phyloP scores from a whole-genome alignment of 2,329 filamentous ascomycete genomes.

The Claviceps humidiphila region DNA sequence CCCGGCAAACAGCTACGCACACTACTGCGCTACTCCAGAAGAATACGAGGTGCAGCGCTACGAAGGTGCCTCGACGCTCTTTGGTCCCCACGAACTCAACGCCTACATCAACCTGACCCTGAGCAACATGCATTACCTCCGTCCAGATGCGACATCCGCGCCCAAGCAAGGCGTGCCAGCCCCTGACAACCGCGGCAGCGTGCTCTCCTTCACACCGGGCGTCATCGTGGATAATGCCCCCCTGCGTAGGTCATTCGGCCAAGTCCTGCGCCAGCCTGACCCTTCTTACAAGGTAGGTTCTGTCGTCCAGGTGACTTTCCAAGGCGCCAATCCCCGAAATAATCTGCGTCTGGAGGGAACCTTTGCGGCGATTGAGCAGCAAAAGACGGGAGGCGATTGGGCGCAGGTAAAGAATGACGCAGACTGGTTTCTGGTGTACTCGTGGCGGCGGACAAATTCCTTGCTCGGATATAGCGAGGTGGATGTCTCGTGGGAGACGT shows the following conservation, averaged over 20 bases:
- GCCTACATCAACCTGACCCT: slow-evolving; percentile 81
- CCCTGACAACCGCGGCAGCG: slow-evolving; percentile 65
- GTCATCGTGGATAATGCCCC: slow-evolving; percentile 63
- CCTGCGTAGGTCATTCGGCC: slow-evolving; percentile 56
- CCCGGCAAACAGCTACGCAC: slow-evolving; percentile 81
- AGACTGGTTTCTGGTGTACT: slow-evolving; percentile 74
- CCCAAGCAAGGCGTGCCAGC: slow-evolving; percentile 46
- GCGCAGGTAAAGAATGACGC: slow-evolving; percentile 52
- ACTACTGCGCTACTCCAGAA: slow-evolving; percentile 67
- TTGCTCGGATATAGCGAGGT: slow-evolving; percentile 67
- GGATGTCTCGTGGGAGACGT: slow-evolving; percentile 60
- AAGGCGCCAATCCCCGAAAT: slow-evolving; percentile 83
- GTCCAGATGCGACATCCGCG: slow-evolving; percentile 22
- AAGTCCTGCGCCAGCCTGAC: slow-evolving; percentile 42
- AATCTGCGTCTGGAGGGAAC: slow-evolving; percentile 68
- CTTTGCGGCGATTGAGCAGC: slow-evolving; percentile 62
- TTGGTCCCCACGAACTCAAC: slow-evolving; percentile 66
- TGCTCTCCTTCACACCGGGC: slow-evolving; percentile 65
- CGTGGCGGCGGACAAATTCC: slow-evolving; percentile 61
- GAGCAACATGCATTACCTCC: slow-evolving; percentile 35
- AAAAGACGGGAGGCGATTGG: slow-evolving; percentile 41
- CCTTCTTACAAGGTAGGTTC: slow-evolving; percentile 46
- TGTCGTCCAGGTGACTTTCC: slow-evolving; percentile 54
- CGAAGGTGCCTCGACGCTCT: slow-evolving; percentile 87
- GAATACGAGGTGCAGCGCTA: slow-evolving; percentile 80